Evolutionary conservation across 331 rosid species (phyloP).

Genomic region (Malus hybrid): DNA sequence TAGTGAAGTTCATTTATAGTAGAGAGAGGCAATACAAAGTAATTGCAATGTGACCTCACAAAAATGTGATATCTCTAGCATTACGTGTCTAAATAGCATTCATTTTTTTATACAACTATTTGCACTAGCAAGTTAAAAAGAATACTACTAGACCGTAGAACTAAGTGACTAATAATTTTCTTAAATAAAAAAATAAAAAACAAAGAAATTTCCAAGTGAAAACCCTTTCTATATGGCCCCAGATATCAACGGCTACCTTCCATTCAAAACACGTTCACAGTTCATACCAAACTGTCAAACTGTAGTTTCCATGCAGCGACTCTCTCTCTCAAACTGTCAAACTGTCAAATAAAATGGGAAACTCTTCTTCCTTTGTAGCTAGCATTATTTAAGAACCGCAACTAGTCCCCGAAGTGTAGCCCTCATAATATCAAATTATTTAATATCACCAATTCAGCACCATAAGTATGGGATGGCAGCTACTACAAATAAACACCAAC

Average conservation of each 20-base stretch:
- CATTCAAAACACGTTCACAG: conserved; percentile 31
- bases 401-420: background rate
- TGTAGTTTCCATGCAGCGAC: background rate
- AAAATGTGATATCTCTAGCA: too few relatives aligned
- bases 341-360: background rate
- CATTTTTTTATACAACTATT: too few relatives aligned
- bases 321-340: background rate
- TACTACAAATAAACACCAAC: background rate
- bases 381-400: background rate
- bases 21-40: too few relatives aligned
- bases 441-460: background rate
- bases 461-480: background rate
- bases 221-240: background rate
- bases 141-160: too few relatives aligned
- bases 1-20: too few relatives aligned
- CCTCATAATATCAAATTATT: background rate
- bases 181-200: too few relatives aligned
- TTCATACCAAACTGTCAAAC: conserved; percentile 20
- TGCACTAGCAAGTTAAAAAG: too few relatives aligned
- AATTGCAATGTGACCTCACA: too few relatives aligned
- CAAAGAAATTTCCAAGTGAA: background rate
- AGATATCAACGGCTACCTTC: conserved; percentile 20
- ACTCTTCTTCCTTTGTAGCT: background rate
- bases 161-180: too few relatives aligned
- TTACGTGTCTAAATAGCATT: too few relatives aligned